Evolutionary conservation across 768 basidiomycete species (phyloP).

Genomic region (Amanita rubescens): DNA sequence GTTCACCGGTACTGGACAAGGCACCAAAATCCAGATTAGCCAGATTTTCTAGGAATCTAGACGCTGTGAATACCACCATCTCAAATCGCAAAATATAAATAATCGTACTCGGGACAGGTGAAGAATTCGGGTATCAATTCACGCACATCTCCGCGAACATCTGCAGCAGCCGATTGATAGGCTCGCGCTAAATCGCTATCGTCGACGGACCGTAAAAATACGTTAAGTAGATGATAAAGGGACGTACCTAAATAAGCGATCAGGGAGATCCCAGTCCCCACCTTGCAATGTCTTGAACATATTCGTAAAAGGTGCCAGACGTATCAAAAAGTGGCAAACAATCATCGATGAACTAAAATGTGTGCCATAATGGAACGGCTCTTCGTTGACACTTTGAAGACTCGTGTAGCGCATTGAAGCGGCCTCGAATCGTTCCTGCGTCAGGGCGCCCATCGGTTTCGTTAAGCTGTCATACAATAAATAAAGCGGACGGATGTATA

Average conservation of each 20-base stretch:
- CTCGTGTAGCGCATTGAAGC: slow-evolving; percentile 70
- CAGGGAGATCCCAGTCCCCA: slow-evolving; percentile 92
- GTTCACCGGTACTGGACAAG: slow-evolving; percentile 65
- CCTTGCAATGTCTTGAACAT: slow-evolving; percentile 96
- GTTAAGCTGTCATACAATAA: slow-evolving; percentile 44
- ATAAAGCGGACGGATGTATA: neutral
- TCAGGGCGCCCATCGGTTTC: slow-evolving; percentile 88
- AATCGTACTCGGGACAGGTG: slow-evolving; percentile 68
- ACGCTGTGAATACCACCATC: neutral
- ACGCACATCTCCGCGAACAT: slow-evolving; percentile 86
- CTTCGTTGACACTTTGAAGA: slow-evolving; percentile 72
- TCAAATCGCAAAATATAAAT: neutral
- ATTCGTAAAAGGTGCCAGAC: slow-evolving; percentile 83
- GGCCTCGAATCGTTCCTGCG: slow-evolving; percentile 62
- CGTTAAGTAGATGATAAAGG: neutral
- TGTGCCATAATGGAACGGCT: slow-evolving; percentile 89
- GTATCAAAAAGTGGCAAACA: slow-evolving; percentile 88
- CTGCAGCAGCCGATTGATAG: slow-evolving; percentile 77
- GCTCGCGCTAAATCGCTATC: slow-evolving; percentile 69
- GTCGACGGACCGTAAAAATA: neutral
- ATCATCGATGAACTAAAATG: slow-evolving; percentile 98
- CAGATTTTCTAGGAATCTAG: slow-evolving; percentile 77
- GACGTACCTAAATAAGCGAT: slow-evolving; percentile 70
- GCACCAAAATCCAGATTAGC: slow-evolving; percentile 75
- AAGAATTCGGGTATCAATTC: slow-evolving; percentile 91